Base-by-base conservation (phyloP, 352 stramenopile genomes). In the Pythium rhizo-oryzae region DNA sequence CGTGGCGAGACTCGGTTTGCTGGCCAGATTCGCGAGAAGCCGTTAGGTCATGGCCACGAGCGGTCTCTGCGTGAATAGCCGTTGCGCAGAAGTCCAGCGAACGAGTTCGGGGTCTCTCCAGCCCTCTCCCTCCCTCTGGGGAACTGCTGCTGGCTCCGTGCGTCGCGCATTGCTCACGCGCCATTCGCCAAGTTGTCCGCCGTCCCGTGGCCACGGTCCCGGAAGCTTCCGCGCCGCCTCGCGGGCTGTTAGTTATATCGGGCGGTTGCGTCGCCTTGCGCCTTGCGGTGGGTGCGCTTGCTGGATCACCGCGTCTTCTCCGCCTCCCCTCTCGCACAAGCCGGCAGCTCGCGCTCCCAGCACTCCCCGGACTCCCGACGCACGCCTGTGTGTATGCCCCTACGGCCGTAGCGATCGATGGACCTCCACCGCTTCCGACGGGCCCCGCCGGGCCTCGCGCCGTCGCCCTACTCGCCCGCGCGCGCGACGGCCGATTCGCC, bases 111-210 rank as follows among this genome's bases (percentile, higher is more conserved):
- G 35, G 8, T 11, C 8, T n/a, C 37, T 43, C 43, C 13, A 50
- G 11, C 19, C 44, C 16, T n/a, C 44, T 8, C 12, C 6, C 23
- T 39, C 35, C 50, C 9, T 19, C 54, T 18, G 23, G 16, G 23
- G n/a, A n/a, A n/a, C n/a, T n/a, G n/a, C n/a, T n/a, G n/a, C n/a
- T n/a, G n/a, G n/a, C n/a, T n/a, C n/a, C n/a, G n/a, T n/a, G n/a
- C n/a, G n/a, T 53, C 55, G 55, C 54, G 33, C 54, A 23, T 30
- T 35, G 54, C 55, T 53, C 41, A 37, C 25, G 47, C 41, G 47
- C 59, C 60, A 67, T 60, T 67, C 60, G 41, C 55, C 56, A 53
- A 43, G 41, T 60, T 35, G 50, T 60, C 60, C 16, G 23, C 49
- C 39, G 41, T 54, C 18, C 25, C 60, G 25, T 67, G 49, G 60